These are phyloP conservation scores for Helichrysum umbraculigerum DNA, from an alignment of 129 eudicot species.

Conservation along the genomic window DNA sequence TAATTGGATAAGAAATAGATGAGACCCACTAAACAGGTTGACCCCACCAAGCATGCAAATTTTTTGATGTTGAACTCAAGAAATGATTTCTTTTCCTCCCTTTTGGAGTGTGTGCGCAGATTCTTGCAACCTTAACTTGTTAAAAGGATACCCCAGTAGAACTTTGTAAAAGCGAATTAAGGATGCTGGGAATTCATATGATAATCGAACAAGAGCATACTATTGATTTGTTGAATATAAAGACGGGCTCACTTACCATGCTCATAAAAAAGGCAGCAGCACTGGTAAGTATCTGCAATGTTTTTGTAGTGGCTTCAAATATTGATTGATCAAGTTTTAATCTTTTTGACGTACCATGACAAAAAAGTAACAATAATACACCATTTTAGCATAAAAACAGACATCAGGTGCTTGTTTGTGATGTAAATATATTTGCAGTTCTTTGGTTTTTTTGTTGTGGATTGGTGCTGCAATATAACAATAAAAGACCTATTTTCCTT, in stretches of 20 bases:
- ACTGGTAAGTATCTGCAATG: conserved; percentile 57
- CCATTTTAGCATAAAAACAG: not conserved
- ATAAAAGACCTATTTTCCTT: not conserved
- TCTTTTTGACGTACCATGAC: not conserved
- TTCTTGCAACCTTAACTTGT: no score
- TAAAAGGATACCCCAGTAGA: no score
- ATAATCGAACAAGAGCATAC: conserved; percentile 56
- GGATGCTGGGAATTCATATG: conserved; percentile 37
- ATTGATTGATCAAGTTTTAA: not conserved
- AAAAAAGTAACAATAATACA: no score
- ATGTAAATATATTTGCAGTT: conserved; percentile 3
- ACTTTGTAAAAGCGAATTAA: no score
- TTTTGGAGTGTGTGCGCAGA: no score
- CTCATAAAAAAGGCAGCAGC: conserved; percentile 88
- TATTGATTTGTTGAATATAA: conserved; percentile 97
- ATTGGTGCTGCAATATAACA: not conserved
- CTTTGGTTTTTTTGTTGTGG: not conserved
- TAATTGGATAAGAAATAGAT: no score
- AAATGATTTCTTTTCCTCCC: no score
- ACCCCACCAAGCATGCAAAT: no score
- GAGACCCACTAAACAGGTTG: no score
- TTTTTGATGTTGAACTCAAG: no score
- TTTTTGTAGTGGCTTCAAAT: not conserved
- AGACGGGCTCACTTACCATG: conserved; percentile 93
- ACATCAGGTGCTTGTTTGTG: not conserved